phyloP scores from a whole-genome alignment of 768 basidiomycete genomes.

The Lentinula boryana region DNA sequence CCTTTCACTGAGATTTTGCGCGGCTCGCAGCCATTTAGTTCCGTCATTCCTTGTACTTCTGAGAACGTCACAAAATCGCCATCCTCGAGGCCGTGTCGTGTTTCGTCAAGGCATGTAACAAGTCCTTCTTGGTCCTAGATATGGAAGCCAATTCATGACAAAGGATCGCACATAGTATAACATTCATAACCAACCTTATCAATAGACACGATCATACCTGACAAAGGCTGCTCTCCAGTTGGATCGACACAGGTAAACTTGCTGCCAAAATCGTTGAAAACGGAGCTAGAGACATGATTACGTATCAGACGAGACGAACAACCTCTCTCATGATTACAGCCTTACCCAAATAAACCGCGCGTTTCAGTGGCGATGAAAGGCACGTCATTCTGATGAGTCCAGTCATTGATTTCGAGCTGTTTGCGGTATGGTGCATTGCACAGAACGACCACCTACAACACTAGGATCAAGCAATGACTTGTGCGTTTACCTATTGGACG shows the following conservation, averaged over 20 bases:
- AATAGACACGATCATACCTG: constrained; percentile 96
- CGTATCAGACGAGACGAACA: neutral
- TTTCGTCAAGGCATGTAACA: constrained; percentile 95
- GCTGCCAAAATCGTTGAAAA: constrained; percentile 94
- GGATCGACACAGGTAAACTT: constrained; percentile 95
- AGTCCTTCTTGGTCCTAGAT: constrained; percentile 78
- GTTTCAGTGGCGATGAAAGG: constrained; percentile 91
- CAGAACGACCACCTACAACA: constrained; percentile 75
- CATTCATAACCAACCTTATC: constrained; percentile 52
- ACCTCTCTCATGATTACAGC: neutral
- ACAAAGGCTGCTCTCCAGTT: constrained; percentile 93
- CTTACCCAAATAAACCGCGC: constrained; percentile 90
- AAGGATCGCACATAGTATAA: neutral
- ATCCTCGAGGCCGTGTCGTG: constrained; percentile 96
- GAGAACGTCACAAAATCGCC: constrained; percentile 96
- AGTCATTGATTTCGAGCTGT: constrained; percentile 93
- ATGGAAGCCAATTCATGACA: neutral
- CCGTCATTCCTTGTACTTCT: constrained; percentile 93
- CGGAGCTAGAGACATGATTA: constrained; percentile 45
- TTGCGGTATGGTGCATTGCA: constrained; percentile 72
- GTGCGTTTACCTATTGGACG: constrained; percentile 13
- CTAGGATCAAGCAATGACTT: constrained; percentile 3
- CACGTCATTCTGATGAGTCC: constrained; percentile 85
- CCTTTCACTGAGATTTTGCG: constrained; percentile 91
- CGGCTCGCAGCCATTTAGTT: constrained; percentile 87